phyloP scores from a whole-genome alignment of 2,329 filamentous ascomycete species.

The Hypoxylon sp. region DNA sequence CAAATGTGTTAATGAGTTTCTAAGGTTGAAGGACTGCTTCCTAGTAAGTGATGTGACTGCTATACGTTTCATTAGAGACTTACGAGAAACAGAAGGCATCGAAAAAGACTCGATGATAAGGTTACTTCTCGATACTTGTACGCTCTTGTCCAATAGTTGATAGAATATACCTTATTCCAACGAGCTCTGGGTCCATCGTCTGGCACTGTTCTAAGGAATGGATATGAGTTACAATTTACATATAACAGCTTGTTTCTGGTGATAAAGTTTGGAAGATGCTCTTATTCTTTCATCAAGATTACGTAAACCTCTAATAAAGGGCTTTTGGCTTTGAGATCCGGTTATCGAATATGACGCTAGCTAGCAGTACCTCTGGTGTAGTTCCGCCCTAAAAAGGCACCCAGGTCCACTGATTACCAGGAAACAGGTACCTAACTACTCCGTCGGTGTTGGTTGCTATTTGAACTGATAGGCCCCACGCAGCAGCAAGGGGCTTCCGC shows the following conservation, averaged over 20 bases:
- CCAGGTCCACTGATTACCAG: conserved; percentile 2
- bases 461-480: conserved; percentile 25
- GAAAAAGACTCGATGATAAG: conserved; percentile 70
- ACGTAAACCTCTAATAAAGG: neutral
- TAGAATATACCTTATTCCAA: neutral
- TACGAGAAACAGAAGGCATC: conserved; percentile 62
- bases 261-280: neutral
- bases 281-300: neutral
- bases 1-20: conserved; percentile 88
- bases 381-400: no score
- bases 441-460: neutral
- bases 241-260: no score
- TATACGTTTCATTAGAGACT: conserved; percentile 13
- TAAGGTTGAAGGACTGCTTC: conserved; percentile 89
- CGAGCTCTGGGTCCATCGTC: neutral
- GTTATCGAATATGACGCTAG: neutral
- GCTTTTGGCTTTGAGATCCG: no score
- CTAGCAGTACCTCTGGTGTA: neutral
- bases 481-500: conserved; percentile 10
- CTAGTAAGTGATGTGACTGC: conserved; percentile 68
- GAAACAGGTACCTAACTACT: neutral
- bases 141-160: neutral
- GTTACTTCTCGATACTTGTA: neutral
- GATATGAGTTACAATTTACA: no score
- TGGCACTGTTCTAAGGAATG: neutral